These are phyloP conservation scores for Pseudozyma sp. DNA, from an alignment of 1,284 basidiomycete genomes.

Conservation along the genomic window DNA sequence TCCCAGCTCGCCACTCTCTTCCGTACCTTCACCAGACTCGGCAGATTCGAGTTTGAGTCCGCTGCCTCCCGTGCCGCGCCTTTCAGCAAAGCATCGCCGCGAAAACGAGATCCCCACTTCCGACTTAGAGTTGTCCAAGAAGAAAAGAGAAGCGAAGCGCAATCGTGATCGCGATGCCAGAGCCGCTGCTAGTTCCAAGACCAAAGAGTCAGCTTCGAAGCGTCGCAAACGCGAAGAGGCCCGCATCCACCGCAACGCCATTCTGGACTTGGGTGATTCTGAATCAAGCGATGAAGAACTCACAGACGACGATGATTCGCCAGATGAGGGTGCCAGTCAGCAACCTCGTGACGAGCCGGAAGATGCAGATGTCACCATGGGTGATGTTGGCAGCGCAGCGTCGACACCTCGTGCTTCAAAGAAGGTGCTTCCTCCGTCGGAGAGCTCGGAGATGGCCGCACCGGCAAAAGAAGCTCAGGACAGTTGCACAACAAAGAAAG, in stretches of 20 bases:
- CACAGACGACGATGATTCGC: constrained; percentile 10
- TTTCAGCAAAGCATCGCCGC: constrained; percentile 29
- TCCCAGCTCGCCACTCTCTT: constrained; percentile 51
- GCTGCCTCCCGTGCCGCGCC: constrained; percentile 27
- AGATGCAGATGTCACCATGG: constrained; percentile 16
- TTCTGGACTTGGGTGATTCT: constrained; percentile 46
- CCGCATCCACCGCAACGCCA: constrained; percentile 41
- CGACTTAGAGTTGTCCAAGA: constrained; percentile 42
- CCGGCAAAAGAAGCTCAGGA: neutral
- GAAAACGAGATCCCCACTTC: constrained; percentile 28
- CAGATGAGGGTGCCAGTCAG: neutral
- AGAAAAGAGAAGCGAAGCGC: constrained; percentile 34
- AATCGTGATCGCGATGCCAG: constrained; percentile 14
- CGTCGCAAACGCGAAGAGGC: constrained; percentile 38
- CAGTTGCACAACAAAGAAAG: constrained; percentile 25
- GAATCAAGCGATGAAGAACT: constrained; percentile 45
- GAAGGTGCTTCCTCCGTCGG: neutral
- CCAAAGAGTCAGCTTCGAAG: constrained; percentile 38
- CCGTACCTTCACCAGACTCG: constrained; percentile 41
- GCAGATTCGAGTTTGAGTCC: constrained; percentile 27
- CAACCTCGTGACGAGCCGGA: constrained; percentile 4
- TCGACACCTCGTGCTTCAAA: constrained; percentile 23
- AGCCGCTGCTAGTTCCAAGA: constrained; percentile 1
- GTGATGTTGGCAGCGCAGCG: constrained; percentile 17
- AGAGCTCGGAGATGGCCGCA: neutral